Conservation (phyloP, 257 asterid genomes). For the Solanum ossicruentum region DNA sequence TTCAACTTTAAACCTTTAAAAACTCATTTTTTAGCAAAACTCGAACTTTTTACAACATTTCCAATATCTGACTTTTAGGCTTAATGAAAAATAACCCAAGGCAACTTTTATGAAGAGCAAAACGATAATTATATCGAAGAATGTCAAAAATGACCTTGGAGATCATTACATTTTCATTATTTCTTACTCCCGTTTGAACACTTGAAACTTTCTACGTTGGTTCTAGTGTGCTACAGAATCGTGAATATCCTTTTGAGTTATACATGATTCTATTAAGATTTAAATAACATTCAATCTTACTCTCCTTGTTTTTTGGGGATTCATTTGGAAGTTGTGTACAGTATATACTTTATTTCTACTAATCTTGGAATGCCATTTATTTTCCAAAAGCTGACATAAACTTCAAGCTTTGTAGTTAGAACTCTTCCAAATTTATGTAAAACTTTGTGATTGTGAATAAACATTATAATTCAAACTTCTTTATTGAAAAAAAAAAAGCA, state of each 20-base stretch:
- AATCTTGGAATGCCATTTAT: background rate
- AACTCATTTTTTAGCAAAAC: too few relatives aligned
- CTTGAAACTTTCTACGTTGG: background rate
- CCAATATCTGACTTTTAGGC: too few relatives aligned
- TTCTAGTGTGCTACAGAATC: background rate
- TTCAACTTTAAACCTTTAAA: too few relatives aligned
- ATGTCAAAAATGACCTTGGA: too few relatives aligned
- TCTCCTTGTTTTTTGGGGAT: background rate
- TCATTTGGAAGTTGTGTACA: background rate
- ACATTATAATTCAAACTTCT: background rate
- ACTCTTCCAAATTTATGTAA: background rate
- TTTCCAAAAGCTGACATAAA: background rate
- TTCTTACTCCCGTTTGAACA: background rate
- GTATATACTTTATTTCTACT: background rate
- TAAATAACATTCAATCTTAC: background rate
- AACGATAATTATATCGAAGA: too few relatives aligned
- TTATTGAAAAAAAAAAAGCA: background rate
- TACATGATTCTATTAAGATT: background rate
- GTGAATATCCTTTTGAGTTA: background rate
- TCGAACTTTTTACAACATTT: too few relatives aligned
- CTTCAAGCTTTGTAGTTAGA: background rate
- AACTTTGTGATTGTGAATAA: background rate
- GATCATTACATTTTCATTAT: background rate
- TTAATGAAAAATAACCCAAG: too few relatives aligned
- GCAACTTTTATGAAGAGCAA: too few relatives aligned